Base-by-base conservation (phyloP, 1,284 basidiomycete genomes). In the Omphalotus olearius region DNA sequence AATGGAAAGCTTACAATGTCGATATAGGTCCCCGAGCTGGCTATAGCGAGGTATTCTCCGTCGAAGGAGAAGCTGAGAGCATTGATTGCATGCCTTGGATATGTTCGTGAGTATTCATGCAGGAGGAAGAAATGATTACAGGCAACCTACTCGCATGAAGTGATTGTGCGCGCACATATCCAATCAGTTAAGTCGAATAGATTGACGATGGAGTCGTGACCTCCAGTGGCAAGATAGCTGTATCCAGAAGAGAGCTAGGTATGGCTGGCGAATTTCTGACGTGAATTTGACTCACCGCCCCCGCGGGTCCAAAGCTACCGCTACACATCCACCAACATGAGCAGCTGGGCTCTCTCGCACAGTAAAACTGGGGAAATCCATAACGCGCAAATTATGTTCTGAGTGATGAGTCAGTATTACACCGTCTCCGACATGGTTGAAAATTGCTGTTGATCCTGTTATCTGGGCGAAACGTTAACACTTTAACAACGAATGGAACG, bases 41-140 rank as follows among this genome's bases (percentile, higher is more conserved):
- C 83, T 45, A 89, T 82, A 6, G 88, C 88, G 25, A 90, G 64
- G 61, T 84, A 89, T 69, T 91, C 88, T 35, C 88, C 88, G 57
- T 90, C 88, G 56, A 83, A 75, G 4, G 86, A 90, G 71, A 89
- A 91, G 61, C 84, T 87, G n/a, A 91, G 64, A n/a, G 78, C 74
- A 52, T 78, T 87, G 58, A 90, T 83, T 23, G 79, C 74, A 59
- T 88, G 72, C 52, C 88, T 91, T 56, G n/a, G n/a, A n/a, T 36
- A 43, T 11, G 35, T 36, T 18, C 40, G 42, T 13, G n/a, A 41
- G 18, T 54, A 30, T 1, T 11, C 28, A 14, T 25, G 26, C 16
- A 20, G 16, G 28, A 45, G 3, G 25, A 4, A 47, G 45, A 42
- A 13, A 6, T 33, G 14, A n/a, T n/a, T n/a, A n/a, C n/a, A n/a